Conservation (phyloP, 768 basidiomycete genomes). For the Crassisporium funariophilum region DNA sequence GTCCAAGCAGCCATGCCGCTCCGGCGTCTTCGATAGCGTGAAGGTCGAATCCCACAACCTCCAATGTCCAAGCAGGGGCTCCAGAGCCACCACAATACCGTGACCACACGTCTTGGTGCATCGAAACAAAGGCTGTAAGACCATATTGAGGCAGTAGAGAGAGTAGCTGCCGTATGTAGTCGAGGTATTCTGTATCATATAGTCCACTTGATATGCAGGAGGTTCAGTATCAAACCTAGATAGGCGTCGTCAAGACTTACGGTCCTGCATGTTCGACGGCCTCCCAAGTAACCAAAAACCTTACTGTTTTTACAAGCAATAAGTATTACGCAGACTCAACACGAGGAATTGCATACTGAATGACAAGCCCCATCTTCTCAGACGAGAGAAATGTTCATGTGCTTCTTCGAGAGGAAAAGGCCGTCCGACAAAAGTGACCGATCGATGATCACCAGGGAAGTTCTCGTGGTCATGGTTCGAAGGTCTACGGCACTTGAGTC, state of each 20-base stretch:
- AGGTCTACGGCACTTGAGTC: slow-evolving; percentile 61
- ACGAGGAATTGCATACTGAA: slow-evolving; percentile 76
- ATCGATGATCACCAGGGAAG: slow-evolving; percentile 65
- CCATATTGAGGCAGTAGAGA: slow-evolving; percentile 73
- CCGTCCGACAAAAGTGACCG: slow-evolving; percentile 83
- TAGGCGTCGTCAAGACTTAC: too few species aligned
- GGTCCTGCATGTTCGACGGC: slow-evolving; percentile 92
- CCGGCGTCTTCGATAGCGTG: slow-evolving; percentile 76
- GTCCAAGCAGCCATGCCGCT: slow-evolving; percentile 86
- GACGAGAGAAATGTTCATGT: slow-evolving; percentile 75
- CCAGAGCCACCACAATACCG: slow-evolving; percentile 94
- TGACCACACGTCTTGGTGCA: slow-evolving; percentile 98
- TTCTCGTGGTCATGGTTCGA: slow-evolving; percentile 63
- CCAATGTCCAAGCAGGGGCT: slow-evolving; percentile 95
- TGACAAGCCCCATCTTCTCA: slow-evolving; percentile 86
- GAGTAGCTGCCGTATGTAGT: slow-evolving; percentile 73
- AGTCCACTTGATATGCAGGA: slow-evolving; percentile 54
- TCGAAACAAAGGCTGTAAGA: slow-evolving; percentile 69
- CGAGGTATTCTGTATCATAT: slow-evolving; percentile 83
- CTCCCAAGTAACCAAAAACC: slow-evolving; percentile 97
- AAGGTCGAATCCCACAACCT: slow-evolving; percentile 83
- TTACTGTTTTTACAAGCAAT: slow-evolving; percentile 47
- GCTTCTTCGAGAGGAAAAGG: slow-evolving; percentile 93
- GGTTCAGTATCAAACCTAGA: background rate
- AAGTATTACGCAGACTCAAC: background rate